Base-by-base conservation (phyloP, 441 rosid species). In the Syzygium syzygioides region DNA sequence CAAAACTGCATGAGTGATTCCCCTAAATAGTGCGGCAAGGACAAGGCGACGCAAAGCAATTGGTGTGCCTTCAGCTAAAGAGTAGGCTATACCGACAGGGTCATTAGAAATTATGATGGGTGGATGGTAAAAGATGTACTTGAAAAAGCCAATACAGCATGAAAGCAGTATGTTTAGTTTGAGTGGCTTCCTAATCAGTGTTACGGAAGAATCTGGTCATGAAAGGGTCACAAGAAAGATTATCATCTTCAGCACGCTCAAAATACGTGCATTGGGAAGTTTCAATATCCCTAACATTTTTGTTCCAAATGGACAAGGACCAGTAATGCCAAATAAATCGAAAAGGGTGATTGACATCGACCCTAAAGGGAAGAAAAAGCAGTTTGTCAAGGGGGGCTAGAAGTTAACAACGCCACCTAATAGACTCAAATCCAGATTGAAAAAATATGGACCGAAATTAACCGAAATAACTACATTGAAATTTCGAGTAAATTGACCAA, bases 401-500 rank as follows among this genome's bases (percentile, higher is more conserved):
- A 28, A 28, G 66, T 15, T 60, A 62, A 62, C 7, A 62, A 62
- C 30, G 68, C 0, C 18, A 62, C 34, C 34, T 62, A 62, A 28
- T n/a, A n/a, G 68, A 62, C 68, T 62, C 34, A 14, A 14, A 62
- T 62, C 68, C 68, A n/a, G 6, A 62, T n/a, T n/a, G 68, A 14
- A 62, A 62, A n/a, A 45, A 45, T 45, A 45, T 45, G 48, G 48
- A 45, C 48, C 9, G 48, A 71, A 34, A 34, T 19, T 34, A 1
- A 11, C 1, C 0, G 0, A 3, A 68, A 68, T 14, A 9, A 62
- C 20, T 62, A 3, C 1, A n/a, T 62, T 9, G 7, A 62, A 62
- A n/a, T 62, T n/a, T 7, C 19, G 0, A 0, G 5, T 0, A 45
- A 7, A 45, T 7, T 45, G 7, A 45, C 9, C 2, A 0, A 0